A percentile compares a stretch with the other conserved stretches of the same genome.
These are phyloP conservation scores for Actinomucor elegans DNA, from an alignment of 371 early-diverging fungal genomes.

Conservation along the genomic window DNA sequence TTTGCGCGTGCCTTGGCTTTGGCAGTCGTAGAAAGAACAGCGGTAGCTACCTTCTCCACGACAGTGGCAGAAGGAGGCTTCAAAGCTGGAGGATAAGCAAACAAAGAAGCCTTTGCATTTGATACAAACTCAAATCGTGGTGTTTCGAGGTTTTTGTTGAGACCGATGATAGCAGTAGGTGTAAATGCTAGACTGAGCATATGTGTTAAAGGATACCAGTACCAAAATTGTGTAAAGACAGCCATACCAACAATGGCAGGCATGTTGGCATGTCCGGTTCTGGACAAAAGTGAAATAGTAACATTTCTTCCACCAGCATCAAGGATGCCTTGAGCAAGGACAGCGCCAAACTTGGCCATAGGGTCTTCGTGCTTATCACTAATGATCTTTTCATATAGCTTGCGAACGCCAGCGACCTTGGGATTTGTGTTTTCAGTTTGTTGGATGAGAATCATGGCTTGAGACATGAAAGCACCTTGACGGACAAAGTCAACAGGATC, in stretches of 20 bases:
- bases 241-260: constrained; percentile 96
- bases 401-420: constrained; percentile 81
- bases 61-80: constrained; percentile 70
- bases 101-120: constrained; percentile 84
- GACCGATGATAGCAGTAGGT: constrained; percentile 94
- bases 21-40: constrained; percentile 94
- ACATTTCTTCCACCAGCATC: constrained; percentile 98
- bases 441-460: constrained; percentile 98
- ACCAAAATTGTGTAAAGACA: constrained; percentile 99
- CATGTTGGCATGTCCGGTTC: constrained; percentile 88
- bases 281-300: constrained; percentile 88
- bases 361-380: constrained; percentile 92
- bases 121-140: constrained; percentile 88
- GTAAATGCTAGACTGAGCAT: constrained; percentile 92
- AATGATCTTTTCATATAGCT: constrained; percentile 87
- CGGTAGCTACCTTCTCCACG: constrained; percentile 78
- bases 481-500: constrained; percentile 98
- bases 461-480: constrained; percentile 97
- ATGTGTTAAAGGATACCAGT: constrained; percentile 99
- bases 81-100: constrained; percentile 88
- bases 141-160: constrained; percentile 84
- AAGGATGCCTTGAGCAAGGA: constrained; percentile 96
- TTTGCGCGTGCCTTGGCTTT: constrained; percentile 90
- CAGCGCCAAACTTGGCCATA: constrained; percentile 97
- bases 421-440: constrained; percentile 85